phyloP scores from a whole-genome alignment of 352 stramenopile genomes.

The Blastocystis sp. region DNA sequence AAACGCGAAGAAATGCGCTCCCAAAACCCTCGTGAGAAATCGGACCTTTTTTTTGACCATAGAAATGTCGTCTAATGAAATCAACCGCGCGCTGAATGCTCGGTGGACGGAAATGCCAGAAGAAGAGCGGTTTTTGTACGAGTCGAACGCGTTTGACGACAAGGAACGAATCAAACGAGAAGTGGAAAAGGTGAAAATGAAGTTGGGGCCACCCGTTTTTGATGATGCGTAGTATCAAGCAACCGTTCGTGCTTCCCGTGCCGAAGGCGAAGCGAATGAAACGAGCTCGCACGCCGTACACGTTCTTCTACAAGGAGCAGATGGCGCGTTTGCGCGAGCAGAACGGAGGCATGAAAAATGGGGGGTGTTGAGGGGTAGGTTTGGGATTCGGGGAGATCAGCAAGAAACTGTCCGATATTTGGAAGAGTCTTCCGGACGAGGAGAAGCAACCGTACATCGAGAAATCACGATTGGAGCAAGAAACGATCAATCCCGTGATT shows the following conservation, averaged over 20 bases:
- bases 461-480: background rate
- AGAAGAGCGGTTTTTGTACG: slow-evolving; percentile 20
- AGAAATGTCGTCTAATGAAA: slow-evolving; percentile 56
- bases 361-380: background rate
- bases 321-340: slow-evolving; percentile 52
- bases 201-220: background rate
- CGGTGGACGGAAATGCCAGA: slow-evolving; percentile 55
- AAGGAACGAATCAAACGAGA: slow-evolving; percentile 58
- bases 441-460: slow-evolving; percentile 63
- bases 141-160: slow-evolving; percentile 62
- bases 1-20: slow-evolving; percentile 55
- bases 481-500: background rate
- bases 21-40: slow-evolving; percentile 32
- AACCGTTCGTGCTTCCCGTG: background rate
- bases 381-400: slow-evolving; percentile 59
- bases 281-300: slow-evolving; percentile 65
- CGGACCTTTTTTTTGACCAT: background rate
- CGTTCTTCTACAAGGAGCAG: slow-evolving; percentile 69
- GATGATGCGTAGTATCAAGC: slow-evolving; percentile 47
- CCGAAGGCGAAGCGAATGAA: slow-evolving; percentile 37
- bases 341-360: slow-evolving; percentile 6
- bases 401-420: slow-evolving; percentile 59
- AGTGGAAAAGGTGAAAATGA: slow-evolving; percentile 48
- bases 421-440: slow-evolving; percentile 62
- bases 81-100: slow-evolving; percentile 16